Evolutionary conservation across 768 basidiomycete genomes (phyloP).

Genomic region (Leccinum subgranulosum): DNA sequence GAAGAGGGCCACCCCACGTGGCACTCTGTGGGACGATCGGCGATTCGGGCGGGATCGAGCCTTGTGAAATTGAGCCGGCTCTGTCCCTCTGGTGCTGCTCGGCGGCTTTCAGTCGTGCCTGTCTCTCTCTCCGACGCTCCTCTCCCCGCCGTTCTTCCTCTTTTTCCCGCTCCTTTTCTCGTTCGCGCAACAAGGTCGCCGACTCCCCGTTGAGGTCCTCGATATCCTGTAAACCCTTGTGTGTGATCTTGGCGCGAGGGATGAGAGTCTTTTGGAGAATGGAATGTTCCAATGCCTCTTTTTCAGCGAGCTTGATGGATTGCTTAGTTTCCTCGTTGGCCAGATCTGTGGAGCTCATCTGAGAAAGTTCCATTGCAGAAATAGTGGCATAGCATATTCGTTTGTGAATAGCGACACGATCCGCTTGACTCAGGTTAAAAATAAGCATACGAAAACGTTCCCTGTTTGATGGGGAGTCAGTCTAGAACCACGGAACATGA

Average conservation of each 20-base stretch:
- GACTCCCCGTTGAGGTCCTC: conserved; percentile 69
- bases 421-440: conserved; percentile 83
- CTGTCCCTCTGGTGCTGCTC: conserved; percentile 44
- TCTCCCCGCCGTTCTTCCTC: conserved; percentile 58
- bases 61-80: conserved; percentile 42
- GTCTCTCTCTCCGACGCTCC: conserved; percentile 64
- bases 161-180: conserved; percentile 57
- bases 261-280: conserved; percentile 70
- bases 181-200: conserved; percentile 32
- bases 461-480: conserved; percentile 38
- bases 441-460: conserved; percentile 88
- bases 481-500: not conserved
- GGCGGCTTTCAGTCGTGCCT: conserved; percentile 55
- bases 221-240: conserved; percentile 90
- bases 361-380: conserved; percentile 67
- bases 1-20: conserved; percentile 63
- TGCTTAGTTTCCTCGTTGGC: conserved; percentile 85
- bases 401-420: conserved; percentile 75
- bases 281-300: conserved; percentile 81
- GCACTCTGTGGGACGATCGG: conserved; percentile 47
- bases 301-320: conserved; percentile 77
- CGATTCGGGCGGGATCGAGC: conserved; percentile 73
- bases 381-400: conserved; percentile 70
- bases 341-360: conserved; percentile 86
- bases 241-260: conserved; percentile 80